phyloP scores from a whole-genome alignment of 1,139 yeast genomes.

The Kluyveromyces marxianus region DNA sequence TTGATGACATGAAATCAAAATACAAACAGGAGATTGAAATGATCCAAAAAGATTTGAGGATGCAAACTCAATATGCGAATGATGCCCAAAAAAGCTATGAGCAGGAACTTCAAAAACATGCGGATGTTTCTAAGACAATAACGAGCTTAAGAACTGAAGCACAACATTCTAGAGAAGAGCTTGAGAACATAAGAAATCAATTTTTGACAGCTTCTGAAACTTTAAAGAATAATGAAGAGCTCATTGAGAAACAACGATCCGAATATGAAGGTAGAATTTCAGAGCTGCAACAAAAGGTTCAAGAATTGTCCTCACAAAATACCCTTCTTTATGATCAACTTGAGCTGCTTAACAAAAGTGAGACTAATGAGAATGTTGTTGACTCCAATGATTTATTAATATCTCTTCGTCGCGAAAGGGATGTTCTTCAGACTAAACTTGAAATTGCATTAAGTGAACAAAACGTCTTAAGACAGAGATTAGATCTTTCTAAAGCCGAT shows the following conservation, averaged over 20 bases:
- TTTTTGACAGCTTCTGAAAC: constrained; percentile 30
- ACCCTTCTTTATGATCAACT: constrained; percentile 61
- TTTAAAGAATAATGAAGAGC: constrained; percentile 33
- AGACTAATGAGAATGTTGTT: constrained; percentile 24
- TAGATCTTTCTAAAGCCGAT: constrained; percentile 37
- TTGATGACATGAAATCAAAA: constrained; percentile 32
- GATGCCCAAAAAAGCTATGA: constrained; percentile 54
- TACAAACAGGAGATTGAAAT: constrained; percentile 34
- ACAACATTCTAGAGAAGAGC: constrained; percentile 33
- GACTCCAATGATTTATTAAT: constrained; percentile 51
- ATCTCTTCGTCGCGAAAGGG: constrained; percentile 71
- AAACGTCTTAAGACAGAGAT: constrained; percentile 32
- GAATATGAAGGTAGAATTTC: constrained; percentile 49
- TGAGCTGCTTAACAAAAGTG: constrained; percentile 35
- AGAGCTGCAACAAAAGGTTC: constrained; percentile 38
- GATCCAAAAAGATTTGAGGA: constrained; percentile 41
- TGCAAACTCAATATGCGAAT: constrained; percentile 43
- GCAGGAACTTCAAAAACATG: constrained; percentile 49
- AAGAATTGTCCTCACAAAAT: constrained; percentile 61
- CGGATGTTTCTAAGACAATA: constrained; percentile 43
- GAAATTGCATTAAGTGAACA: constrained; percentile 33
- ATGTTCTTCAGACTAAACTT: constrained; percentile 55
- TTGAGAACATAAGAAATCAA: constrained; percentile 32
- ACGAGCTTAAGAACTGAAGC: constrained; percentile 39
- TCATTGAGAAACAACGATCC: constrained; percentile 39